phyloP scores from a whole-genome alignment of 768 basidiomycete genomes.

The Tricholoma bakamatsutake region DNA sequence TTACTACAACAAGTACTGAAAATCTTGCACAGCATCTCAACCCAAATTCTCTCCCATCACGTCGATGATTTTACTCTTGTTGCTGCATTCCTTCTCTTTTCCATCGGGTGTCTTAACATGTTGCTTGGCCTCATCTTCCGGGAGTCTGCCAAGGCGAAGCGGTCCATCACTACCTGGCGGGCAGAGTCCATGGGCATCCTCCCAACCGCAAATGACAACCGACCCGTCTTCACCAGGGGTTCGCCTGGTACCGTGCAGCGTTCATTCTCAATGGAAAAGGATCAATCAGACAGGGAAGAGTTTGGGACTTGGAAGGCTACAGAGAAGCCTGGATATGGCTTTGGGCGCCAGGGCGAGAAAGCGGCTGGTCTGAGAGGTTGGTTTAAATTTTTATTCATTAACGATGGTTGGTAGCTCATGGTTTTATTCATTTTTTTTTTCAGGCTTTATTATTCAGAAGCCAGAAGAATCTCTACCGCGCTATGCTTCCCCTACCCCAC shows the following conservation, averaged over 20 bases:
- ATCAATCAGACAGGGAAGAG: conserved; percentile 20
- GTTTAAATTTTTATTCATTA: conserved; percentile 6
- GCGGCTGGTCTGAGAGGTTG: conserved; percentile 60
- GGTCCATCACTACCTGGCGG: conserved; percentile 65
- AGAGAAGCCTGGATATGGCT: conserved; percentile 55
- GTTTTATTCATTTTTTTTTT: too few relatives aligned
- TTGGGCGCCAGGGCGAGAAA: conserved; percentile 80
- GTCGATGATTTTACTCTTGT: conserved; percentile 84
- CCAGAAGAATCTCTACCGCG: conserved; percentile 55
- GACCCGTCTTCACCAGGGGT: conserved; percentile 29
- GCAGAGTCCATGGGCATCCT: conserved; percentile 51
- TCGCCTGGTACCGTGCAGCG: conserved; percentile 27
- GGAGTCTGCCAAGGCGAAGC: conserved; percentile 54
- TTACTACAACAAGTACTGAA: not conserved
- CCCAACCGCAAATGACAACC: conserved; percentile 37
- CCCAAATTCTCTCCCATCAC: conserved; percentile 67
- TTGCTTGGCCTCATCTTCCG: conserved; percentile 78
- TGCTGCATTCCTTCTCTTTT: conserved; percentile 80
- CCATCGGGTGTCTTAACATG: conserved; percentile 79
- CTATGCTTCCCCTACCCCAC: conserved; percentile 35
- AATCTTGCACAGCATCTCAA: conserved; percentile 43
- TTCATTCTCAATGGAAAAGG: conserved; percentile 22
- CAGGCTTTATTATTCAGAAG: conserved; percentile 52
- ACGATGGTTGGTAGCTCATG: not conserved
- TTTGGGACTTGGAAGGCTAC: conserved; percentile 26